A percentile compares a stretch with the other conserved stretches of the same genome.
phyloP scores from a whole-genome alignment of 2,329 filamentous ascomycete species.

The Monosporascus sp. region DNA sequence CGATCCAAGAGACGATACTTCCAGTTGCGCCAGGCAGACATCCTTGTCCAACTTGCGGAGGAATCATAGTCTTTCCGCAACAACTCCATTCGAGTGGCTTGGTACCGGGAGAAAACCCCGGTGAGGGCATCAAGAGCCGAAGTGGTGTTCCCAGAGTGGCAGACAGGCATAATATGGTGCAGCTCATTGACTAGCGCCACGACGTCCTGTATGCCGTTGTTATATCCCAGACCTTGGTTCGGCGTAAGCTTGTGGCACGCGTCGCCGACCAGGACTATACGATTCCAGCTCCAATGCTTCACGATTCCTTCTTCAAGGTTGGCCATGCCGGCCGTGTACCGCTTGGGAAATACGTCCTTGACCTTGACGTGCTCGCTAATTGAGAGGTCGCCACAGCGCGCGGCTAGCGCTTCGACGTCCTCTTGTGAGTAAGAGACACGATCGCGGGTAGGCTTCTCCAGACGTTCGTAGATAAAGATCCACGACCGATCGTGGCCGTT shows the following conservation, averaged over 20 bases:
- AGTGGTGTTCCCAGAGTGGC: too few relatives aligned
- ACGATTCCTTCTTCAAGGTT: background rate
- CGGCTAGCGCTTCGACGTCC: background rate
- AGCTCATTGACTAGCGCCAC: too few relatives aligned
- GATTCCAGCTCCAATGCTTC: background rate
- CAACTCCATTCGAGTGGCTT: too few relatives aligned
- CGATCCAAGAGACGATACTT: too few relatives aligned
- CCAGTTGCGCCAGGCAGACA: too few relatives aligned
- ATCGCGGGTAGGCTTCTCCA: background rate
- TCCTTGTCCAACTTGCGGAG: too few relatives aligned
- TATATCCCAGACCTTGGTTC: background rate
- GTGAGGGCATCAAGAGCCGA: too few relatives aligned
- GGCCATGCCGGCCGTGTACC: background rate
- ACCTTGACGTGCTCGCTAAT: background rate
- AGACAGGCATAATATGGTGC: too few relatives aligned
- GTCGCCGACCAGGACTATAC: background rate
- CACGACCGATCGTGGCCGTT: background rate
- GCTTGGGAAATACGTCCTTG: background rate
- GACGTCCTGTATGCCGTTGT: conserved; percentile 1
- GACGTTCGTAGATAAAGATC: background rate
- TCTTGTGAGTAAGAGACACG: background rate
- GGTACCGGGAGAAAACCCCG: too few relatives aligned
- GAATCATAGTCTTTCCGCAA: too few relatives aligned
- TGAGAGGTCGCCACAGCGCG: background rate
- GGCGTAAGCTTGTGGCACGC: background rate